phyloP scores from a whole-genome alignment of 1,284 basidiomycete species.

The Erythrobasidium hasegawianum region DNA sequence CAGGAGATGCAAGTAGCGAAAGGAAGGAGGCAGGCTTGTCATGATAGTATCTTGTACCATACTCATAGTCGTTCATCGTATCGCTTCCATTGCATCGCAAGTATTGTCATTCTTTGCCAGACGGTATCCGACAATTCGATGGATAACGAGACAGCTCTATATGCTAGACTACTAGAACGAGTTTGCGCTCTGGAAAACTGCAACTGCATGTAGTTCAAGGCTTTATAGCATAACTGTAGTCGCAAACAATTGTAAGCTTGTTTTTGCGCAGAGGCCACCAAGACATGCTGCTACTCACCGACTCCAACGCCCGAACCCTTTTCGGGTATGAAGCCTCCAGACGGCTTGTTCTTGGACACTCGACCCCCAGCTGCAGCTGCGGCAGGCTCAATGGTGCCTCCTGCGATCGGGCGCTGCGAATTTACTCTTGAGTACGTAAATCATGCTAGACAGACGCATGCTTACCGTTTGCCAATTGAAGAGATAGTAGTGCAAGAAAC shows the following conservation, averaged over 20 bases:
- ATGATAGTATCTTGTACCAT: neutral
- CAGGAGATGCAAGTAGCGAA: slow-evolving; percentile 6
- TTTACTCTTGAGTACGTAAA: neutral
- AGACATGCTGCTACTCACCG: slow-evolving; percentile 13
- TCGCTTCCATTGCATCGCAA: too few relatives aligned
- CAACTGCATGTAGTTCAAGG: too few relatives aligned
- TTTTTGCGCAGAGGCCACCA: neutral
- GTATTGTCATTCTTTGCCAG: too few relatives aligned
- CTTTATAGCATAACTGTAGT: slow-evolving; percentile 1
- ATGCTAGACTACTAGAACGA: too few relatives aligned
- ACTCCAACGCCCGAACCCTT: slow-evolving; percentile 28
- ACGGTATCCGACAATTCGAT: too few relatives aligned
- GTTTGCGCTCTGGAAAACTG: too few relatives aligned
- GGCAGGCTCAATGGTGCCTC: slow-evolving; percentile 25
- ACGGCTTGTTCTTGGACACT: neutral
- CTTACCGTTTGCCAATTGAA: slow-evolving; percentile 24
- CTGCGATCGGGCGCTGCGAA: slow-evolving; percentile 19
- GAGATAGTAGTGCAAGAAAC: neutral
- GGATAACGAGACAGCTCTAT: too few relatives aligned
- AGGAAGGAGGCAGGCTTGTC: neutral
- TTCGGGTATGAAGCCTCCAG: slow-evolving; percentile 19
- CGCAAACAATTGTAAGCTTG: neutral
- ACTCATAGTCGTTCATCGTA: neutral
- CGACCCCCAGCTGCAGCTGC: slow-evolving; percentile 13
- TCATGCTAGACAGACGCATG: neutral